These are phyloP conservation scores for Gymnopilus junonius DNA, from an alignment of 768 basidiomycete genomes.

Conservation along the genomic window DNA sequence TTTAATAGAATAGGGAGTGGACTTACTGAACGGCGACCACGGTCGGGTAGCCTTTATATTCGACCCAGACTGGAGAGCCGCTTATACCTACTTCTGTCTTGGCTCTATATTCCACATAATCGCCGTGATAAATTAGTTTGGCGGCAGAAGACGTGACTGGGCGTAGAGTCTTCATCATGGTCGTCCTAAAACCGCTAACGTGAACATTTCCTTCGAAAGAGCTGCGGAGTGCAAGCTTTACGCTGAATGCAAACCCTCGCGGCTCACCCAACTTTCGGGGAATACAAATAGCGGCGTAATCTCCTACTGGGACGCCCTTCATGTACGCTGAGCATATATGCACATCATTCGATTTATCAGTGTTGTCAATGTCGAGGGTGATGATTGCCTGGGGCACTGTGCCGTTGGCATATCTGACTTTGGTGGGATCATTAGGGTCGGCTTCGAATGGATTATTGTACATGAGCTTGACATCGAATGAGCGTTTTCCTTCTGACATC, in stretches of 20 bases:
- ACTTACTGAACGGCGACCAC: slow-evolving; percentile 16
- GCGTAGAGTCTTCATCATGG: not conserved
- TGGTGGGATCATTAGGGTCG: not conserved
- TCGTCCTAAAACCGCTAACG: slow-evolving; percentile 9
- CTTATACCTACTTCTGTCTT: slow-evolving; percentile 4
- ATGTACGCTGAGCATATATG: slow-evolving; percentile 6
- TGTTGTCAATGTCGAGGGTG: not conserved
- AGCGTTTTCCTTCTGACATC: slow-evolving; percentile 4
- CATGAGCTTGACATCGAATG: not conserved
- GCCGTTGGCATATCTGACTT: not conserved
- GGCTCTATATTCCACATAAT: slow-evolving; percentile 6
- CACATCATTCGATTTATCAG: not conserved
- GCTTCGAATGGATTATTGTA: slow-evolving; percentile 8
- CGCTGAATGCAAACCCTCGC: slow-evolving; percentile 14
- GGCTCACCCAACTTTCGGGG: not conserved
- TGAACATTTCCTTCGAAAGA: slow-evolving; percentile 12
- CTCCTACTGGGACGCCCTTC: not conserved
- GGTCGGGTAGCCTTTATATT: slow-evolving; percentile 3
- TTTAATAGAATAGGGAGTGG: not conserved
- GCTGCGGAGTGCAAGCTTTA: slow-evolving; percentile 8
- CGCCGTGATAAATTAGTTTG: not conserved
- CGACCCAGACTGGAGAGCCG: slow-evolving; percentile 14
- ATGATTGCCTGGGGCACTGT: not conserved
- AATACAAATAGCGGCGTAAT: slow-evolving; percentile 11
- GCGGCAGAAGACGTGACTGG: not conserved